A percentile compares a stretch with the other conserved stretches of the same genome.
Conservation (phyloP, 1,139 yeast genomes). For the Ashbya aceris region DNA sequence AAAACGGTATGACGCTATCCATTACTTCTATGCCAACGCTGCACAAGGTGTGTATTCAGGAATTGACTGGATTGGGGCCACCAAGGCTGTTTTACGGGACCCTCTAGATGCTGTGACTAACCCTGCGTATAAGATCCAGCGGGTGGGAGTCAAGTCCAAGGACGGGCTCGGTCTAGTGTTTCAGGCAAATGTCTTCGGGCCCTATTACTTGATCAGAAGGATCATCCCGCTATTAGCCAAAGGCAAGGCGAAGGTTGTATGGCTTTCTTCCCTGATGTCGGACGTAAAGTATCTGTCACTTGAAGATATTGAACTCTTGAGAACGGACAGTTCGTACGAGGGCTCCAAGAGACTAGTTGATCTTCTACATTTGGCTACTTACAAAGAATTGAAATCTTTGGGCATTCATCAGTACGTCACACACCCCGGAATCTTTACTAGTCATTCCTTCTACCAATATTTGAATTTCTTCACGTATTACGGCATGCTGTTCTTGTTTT, state of each 20-base stretch:
- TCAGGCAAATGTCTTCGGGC: constrained; percentile 93
- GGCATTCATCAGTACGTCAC: constrained; percentile 66
- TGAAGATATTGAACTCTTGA: constrained; percentile 63
- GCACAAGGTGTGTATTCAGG: constrained; percentile 85
- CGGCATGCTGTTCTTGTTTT: constrained; percentile 79
- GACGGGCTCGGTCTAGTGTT: constrained; percentile 80
- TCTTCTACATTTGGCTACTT: constrained; percentile 66
- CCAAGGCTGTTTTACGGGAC: constrained; percentile 47
- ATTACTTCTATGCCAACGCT: constrained; percentile 77
- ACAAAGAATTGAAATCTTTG: constrained; percentile 37
- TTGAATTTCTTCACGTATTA: constrained; percentile 70
- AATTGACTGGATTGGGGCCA: constrained; percentile 75
- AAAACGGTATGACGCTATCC: constrained; percentile 54
- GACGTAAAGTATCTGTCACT: constrained; percentile 60
- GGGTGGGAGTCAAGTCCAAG: constrained; percentile 58
- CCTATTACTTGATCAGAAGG: constrained; percentile 69
- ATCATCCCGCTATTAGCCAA: constrained; percentile 46
- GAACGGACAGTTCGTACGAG: constrained; percentile 67
- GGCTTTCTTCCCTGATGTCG: constrained; percentile 82
- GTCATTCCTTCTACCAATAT: constrained; percentile 68
- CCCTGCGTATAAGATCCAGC: constrained; percentile 76
- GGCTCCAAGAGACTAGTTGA: constrained; percentile 88
- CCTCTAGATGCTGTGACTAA: constrained; percentile 79
- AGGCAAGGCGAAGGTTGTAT: constrained; percentile 54
- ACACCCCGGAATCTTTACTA: constrained; percentile 91